Percentiles rank a stretch among this genome's conserved stretches.
Conservation (phyloP, 2,329 filamentous ascomycete species). For the Diaporthe sp. region DNA sequence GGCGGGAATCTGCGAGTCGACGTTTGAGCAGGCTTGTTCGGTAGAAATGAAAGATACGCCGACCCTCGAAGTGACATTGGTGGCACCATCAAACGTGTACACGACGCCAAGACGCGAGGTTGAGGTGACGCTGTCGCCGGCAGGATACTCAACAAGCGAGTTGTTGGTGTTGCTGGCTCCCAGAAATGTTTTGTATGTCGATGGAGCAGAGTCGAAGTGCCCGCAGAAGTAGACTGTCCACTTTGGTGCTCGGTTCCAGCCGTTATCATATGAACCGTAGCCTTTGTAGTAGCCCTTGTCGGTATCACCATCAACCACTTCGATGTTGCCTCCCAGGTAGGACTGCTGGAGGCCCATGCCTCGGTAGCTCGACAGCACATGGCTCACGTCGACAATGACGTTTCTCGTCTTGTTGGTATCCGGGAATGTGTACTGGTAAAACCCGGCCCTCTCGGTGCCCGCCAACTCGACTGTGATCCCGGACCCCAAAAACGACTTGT, state of each 20-base stretch:
- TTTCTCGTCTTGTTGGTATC: conserved; percentile 53
- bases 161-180: conserved; percentile 51
- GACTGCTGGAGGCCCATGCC: conserved; percentile 72
- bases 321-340: conserved; percentile 72
- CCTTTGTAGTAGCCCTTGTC: conserved; percentile 69
- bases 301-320: conserved; percentile 67
- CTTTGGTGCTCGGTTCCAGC: conserved; percentile 74
- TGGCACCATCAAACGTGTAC: conserved; percentile 64
- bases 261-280: conserved; percentile 73
- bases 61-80: conserved; percentile 67
- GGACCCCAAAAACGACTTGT: conserved; percentile 67
- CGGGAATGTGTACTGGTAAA: conserved; percentile 74
- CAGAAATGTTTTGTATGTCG: conserved; percentile 60
- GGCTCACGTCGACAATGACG: conserved; percentile 75
- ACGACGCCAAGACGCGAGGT: conserved; percentile 62
- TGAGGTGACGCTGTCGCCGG: conserved; percentile 51
- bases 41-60: conserved; percentile 78
- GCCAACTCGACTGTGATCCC: conserved; percentile 70
- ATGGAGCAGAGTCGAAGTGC: conserved; percentile 62
- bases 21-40: conserved; percentile 70
- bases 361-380: conserved; percentile 73
- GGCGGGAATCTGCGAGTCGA: conserved; percentile 68
- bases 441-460: conserved; percentile 67
- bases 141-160: conserved; percentile 51
- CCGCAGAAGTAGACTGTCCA: conserved; percentile 77